Evolutionary conservation across 108 stramenopile genomes (phyloP), one percentile per base, ranked within the genome.

Genomic region (Pseudonitzschia pungens): DNA sequence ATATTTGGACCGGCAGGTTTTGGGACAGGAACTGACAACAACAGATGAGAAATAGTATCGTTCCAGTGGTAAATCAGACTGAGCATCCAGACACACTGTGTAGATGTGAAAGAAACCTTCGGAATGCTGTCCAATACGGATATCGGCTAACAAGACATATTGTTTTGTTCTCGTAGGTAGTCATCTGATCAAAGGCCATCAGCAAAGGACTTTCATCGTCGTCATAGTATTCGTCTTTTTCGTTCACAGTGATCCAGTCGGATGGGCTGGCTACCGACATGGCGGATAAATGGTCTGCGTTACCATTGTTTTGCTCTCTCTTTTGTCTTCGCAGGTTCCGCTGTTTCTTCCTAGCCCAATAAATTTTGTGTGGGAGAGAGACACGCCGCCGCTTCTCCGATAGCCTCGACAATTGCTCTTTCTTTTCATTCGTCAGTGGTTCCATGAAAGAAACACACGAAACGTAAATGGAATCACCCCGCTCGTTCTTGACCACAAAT

Each of bases 401-500:
- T 14, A 92, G 69, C 54, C 68, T 53, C 60, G 74, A 70, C 11
- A 94, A 72, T 65, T 94, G 88, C 21, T 59, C 55, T 60, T 70
- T 65, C 36, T 92, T 87, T 16, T 56, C 56, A 18, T 53, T 77
- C 4, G 88, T 91, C 76, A 92, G 32, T 10, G 91, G 91, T 71
- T 92, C 93, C 78, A 92, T 81, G 76, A 94, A 94, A 16, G 93
- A 88, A 50, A 94, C 87, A 68, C 93, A 94, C 0, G 89, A 91
- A 9, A 94, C 90, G 77, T 76, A 83, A n/a, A 81, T 81, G 71
- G 87, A 88, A 75, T 94, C 90, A 27, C 92, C 92, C 21, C 88
- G 84, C 70, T 94, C 92, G 70, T 94, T 94, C 79, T 94, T 94
- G n/a, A 94, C 91, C 11, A 92, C 91, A 77, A 94, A 94, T 0